Base-by-base conservation (phyloP, 2,329 filamentous ascomycete genomes). In the Alternaria consortialis region DNA sequence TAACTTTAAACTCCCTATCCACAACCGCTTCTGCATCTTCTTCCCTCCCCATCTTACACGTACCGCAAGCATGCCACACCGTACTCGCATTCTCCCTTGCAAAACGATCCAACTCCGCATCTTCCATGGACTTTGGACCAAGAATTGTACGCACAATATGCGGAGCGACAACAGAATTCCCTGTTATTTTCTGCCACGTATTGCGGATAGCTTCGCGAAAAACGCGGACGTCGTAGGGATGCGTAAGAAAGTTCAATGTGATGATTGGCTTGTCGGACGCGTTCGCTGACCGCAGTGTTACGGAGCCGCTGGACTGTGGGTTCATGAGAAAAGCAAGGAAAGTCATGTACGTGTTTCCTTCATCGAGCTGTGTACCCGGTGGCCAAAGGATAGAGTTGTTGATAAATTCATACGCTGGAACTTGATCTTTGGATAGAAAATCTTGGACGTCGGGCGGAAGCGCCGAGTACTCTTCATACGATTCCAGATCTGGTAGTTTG, bases 381-480 rank as follows among this genome's bases (percentile, higher is more conserved):
- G 74, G 75, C 64, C 69, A 70, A 9, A 71, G 63, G 0, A 69
- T 29, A 9, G 46, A 54, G 40, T 70, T 68, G 34, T 61, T 82
- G 8, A 83, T 56, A 15, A 89, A 71, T 65, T 90, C 88, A 64
- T 82, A 88, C 48, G 85, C 82, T 0, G 88, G 88, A 2, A 89
- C 80, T 0, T 84, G 86, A 13, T 82, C 78, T 20, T 79, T 79
- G 43, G 70, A 72, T 1, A 90, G 71, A 61, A 81, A 84, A 0
- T 75, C 71, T 65, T 84, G 81, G 9, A 81, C 77, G 0, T 77
- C 56, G 0, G 64, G 55, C 0, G 85, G 82, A 0, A 90, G 77
- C 1, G 74, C 80, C 40, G 82, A 73, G 60, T 82, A 79, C 8
- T 82, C 71, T 61, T 78, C 78, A 15, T 73, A 79, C 17, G 78